Base-by-base conservation (phyloP, 2,329 filamentous ascomycete genomes). In the Aspergillus costaricaensis region DNA sequence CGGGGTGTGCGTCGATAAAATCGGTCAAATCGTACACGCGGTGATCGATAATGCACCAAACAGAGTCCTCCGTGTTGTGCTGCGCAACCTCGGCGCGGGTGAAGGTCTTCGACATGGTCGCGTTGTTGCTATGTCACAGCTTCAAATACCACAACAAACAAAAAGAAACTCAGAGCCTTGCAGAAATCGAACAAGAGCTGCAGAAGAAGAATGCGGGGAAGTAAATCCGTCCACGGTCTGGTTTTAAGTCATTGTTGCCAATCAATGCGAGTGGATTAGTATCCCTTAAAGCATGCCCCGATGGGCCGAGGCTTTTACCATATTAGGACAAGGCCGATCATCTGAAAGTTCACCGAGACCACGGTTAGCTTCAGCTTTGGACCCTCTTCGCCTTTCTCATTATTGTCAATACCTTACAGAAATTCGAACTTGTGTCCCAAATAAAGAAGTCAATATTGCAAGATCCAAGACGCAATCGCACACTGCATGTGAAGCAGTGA, bases 21-120 rank as follows among this genome's bases (percentile, higher is more conserved):
- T 96, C 91, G 62, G 88, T 88, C 12, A 93, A 84, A 77, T 96
- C 91, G 81, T 96, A 96, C 72, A 96, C 91, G 70, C 88, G 89
- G 78, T 90, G 87, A 81, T 96, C 91, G 76, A 96, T 87, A 71
- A 96, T 88, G 77, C 91, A 89, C 89, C 91, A 93, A 60, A 91
- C 80, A 64, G 88, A 89, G 65, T 92, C 89, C 52, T 90, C 87
- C 59, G 84, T 86, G 75, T 88, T 91, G 80, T 94, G 89, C 75
- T 88, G 85, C 64, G 88, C 88, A 68, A 95, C 90, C 75, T 91
- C 78, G 44, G 77, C 80, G 68, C 82, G 82, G 55, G 81, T 80
- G 55, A 82, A 67, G 15, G 63, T 69, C 64, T 73, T 64, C 38
- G 67, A 59, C 67, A 69, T 69, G 55, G 21, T 60, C 52, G 36